Evolutionary conservation across 1,284 basidiomycete species (phyloP), one percentile per base, ranked within the genome.

Genomic region (Ustilago crameri): DNA sequence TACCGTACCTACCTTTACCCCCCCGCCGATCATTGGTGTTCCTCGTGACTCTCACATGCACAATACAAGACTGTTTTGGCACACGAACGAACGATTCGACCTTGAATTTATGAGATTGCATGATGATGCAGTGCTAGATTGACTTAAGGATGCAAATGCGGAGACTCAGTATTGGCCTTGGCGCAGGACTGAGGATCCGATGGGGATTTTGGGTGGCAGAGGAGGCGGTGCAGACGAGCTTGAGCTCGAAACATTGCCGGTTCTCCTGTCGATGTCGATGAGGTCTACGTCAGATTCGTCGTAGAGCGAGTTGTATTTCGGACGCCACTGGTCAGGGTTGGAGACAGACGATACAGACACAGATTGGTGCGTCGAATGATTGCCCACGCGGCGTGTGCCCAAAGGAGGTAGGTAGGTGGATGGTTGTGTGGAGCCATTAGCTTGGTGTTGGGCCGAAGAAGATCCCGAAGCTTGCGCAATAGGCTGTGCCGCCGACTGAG

Each of bases 171-270:
- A 34, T 17, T 26, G 38, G n/a, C 44, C 51, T 12, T 37, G 41
- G 41, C 9, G 41, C 9, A 3, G 20, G 23, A 47, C 40, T 5
- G 20, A 20, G 3, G 57, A 41, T 9, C 56, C 44, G 35, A 71
- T 26, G 7, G 67, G 67, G 18, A 71, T 71, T 23, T 71, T 71
- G 5, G 67, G 67, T 17, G 67, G 67, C 8, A 60, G 30, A 5
- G 30, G 30, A 30, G 67, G 67, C 2, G 67, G 67, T 15, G 67
- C 61, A 3, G 53, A 24, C 3, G 18, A 22, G 23, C 7, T 17
- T 30, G 30, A 30, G 23, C 17, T 34, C 3, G 23, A 34, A 14
- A 23, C 42, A 12, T 20, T 26, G 9, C 23, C 27, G 3, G 24
- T 9, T 17, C 22, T 38, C n/a, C 22, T 38, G 12, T 20, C 32